Conservation (phyloP, 2,329 filamentous ascomycete genomes). For the Fusarium sp. region DNA sequence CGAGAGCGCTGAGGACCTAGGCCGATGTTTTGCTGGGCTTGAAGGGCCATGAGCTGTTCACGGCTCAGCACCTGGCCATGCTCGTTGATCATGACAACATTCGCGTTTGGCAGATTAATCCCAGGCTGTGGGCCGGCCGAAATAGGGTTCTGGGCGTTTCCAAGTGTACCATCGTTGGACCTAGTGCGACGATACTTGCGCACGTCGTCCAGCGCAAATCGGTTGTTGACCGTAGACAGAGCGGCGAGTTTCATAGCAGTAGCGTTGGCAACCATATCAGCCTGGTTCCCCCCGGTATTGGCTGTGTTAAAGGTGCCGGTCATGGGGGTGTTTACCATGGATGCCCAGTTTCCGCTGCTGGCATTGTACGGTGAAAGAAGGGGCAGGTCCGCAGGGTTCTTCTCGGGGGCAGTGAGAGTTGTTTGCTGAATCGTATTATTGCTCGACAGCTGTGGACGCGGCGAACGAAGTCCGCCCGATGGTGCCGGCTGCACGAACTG, state of each 20-base stretch:
- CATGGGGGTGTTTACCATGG: slow-evolving; percentile 98
- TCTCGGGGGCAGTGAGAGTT: slow-evolving; percentile 77
- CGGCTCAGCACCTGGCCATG: slow-evolving; percentile 87
- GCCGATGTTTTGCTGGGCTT: slow-evolving; percentile 72
- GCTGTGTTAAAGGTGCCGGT: slow-evolving; percentile 79
- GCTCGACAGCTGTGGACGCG: slow-evolving; percentile 74
- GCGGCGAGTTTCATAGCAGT: slow-evolving; percentile 99
- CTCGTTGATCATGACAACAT: slow-evolving; percentile 94
- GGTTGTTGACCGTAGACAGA: slow-evolving; percentile 96
- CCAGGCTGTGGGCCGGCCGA: slow-evolving; percentile 71
- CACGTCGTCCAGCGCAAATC: slow-evolving; percentile 95
- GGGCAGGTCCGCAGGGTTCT: slow-evolving; percentile 76
- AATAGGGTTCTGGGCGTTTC: slow-evolving; percentile 68
- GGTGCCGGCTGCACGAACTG: slow-evolving; percentile 89
- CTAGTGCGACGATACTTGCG: slow-evolving; percentile 93
- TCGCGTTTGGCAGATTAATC: slow-evolving; percentile 73
- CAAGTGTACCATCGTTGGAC: slow-evolving; percentile 80
- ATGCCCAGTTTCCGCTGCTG: slow-evolving; percentile 94
- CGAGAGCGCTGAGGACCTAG: slow-evolving; percentile 80
- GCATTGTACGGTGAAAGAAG: slow-evolving; percentile 85
- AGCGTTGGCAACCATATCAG: slow-evolving; percentile 98
- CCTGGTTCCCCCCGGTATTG: slow-evolving; percentile 72
- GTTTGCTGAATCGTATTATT: slow-evolving; percentile 83
- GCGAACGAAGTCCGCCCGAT: slow-evolving; percentile 80
- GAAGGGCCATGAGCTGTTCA: slow-evolving; percentile 85